Evolutionary conservation across 306 rosid genomes (phyloP), one percentile per base, ranked within the genome.

Genomic region (Rosa lucieae): DNA sequence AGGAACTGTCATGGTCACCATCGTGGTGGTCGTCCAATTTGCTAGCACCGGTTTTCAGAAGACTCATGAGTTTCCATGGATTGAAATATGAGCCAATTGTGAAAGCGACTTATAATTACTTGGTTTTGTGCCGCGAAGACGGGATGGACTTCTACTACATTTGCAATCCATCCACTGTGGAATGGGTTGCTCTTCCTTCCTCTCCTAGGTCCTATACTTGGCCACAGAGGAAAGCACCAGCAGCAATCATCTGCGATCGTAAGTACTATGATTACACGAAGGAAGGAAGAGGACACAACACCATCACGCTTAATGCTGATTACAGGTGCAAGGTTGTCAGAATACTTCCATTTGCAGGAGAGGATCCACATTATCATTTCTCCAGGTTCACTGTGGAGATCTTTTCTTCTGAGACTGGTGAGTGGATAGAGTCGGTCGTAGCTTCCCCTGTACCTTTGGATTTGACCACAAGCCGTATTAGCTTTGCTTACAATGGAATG

Each of bases 401-500:
- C 11, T 58, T n/a, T 21, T 58, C 63, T 58, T 58, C 32, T 58
- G 63, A 58, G 2, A 21, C 32, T 8, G 35, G 14, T 58, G 63
- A 58, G 14, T 58, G 63, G 63, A 58, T 10, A 58, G 63, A 58
- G 14, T 58, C 63, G 5, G 6, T 6, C 12, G 18, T 58, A 58
- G 29, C 63, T 8, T 58, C 13, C 14, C 63, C 63, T 53, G 2
- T 53, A 17, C 59, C 59, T 53, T 18, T 53, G 59, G 0, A 53
- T 53, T 53, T 17, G 59, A 53, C 0, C 23, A 53, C 3, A 53
- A 53, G 59, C 59, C 21, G 7, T 5, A 18, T 53, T 18, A 53
- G 59, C 59, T 53, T 18, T 53, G 63, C 29, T 58, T n/a, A 10
- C 63, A n/a, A 58, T 58, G 63, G 63, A 58, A 58, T 58, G 63